Base-by-base conservation (phyloP, 2,329 filamentous ascomycete species). In the Aspergillus spinulosporus region DNA sequence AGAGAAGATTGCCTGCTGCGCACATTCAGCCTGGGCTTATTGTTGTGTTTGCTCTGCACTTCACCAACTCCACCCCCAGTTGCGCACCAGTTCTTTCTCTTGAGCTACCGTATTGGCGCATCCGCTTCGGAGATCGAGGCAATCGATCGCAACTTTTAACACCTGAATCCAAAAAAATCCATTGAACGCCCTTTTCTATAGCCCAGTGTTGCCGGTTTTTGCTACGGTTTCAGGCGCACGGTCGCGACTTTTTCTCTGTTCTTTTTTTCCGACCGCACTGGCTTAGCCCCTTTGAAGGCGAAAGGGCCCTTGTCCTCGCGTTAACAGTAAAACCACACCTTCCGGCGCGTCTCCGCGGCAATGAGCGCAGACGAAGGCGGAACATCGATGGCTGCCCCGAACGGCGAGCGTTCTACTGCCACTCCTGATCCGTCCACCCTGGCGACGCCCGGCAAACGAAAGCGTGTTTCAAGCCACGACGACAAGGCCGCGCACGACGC, bases 401-500 rank as follows among this genome's bases (percentile, higher is more conserved):
- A 75, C 62, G 72, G 72, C 46, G 71, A 73, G 52, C 61, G 66
- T 32, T 63, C 66, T 60, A 62, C 64, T 34, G 58, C 63, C 29
- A 63, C 66, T 45, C 60, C 68, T 48, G 69, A 74, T 48, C 59
- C 67, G 8, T 60, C 66, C 52, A 61, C 62, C 31, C 57, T 65
- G 47, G 67, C 71, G 52, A 74, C 72, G 31, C 68, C 74, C 49
- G 72, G 68, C 44, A 77, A 77, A 62, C 72, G 74, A 67, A 77
- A 76, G 67, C 74, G 74, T 59, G 65, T 64, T 14, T 68, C 72
- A 21, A 66, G 66, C 50, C 66, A 70, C 45, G 68, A 71, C 26
- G 66, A 70, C 29, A 72, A 66, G 58, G 52, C 59, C 29, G 58
- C 59, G 34, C 62, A 66, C 36, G 69, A 71, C 36, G 51, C 63